phyloP scores from a whole-genome alignment of 1,284 basidiomycete species.

The Cutaneotrichosporon sp. region DNA sequence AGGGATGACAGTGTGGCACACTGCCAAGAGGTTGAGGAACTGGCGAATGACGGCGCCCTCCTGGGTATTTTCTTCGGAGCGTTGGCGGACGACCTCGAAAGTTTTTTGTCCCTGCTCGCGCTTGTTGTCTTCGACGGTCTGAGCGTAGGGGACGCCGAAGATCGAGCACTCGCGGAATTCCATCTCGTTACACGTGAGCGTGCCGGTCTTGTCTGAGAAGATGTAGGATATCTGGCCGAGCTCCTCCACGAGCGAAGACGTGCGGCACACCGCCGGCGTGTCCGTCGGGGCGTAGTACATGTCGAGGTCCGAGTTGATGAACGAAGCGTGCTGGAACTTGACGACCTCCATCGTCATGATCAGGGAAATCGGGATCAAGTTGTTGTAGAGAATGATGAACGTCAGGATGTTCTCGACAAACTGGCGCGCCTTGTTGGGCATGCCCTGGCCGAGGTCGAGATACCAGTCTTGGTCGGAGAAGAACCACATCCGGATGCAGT shows the following conservation, averaged over 20 bases:
- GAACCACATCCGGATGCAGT: constrained; percentile 84
- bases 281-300: constrained; percentile 95
- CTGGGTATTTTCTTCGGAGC: constrained; percentile 58
- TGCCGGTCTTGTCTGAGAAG: constrained; percentile 98
- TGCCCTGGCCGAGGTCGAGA: constrained; percentile 55
- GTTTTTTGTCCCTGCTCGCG: constrained; percentile 59
- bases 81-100: constrained; percentile 47
- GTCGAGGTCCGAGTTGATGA: constrained; percentile 95
- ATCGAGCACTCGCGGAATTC: constrained; percentile 91
- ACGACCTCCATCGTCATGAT: constrained; percentile 99
- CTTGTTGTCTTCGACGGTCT: constrained; percentile 79
- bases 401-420: constrained; percentile 94
- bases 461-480: constrained; percentile 82
- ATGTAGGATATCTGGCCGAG: constrained; percentile 94
- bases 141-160: constrained; percentile 84
- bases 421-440: constrained; percentile 60
- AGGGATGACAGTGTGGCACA: constrained; percentile 99
- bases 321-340: constrained; percentile 93
- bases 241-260: constrained; percentile 95
- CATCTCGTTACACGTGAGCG: constrained; percentile 97
- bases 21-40: constrained; percentile 86
- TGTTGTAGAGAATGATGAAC: constrained; percentile 98
- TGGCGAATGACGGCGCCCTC: constrained; percentile 73
- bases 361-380: constrained; percentile 97
- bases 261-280: constrained; percentile 93